phyloP scores from a whole-genome alignment of 2,329 filamentous ascomycete species.

The Seiridium unicorne region DNA sequence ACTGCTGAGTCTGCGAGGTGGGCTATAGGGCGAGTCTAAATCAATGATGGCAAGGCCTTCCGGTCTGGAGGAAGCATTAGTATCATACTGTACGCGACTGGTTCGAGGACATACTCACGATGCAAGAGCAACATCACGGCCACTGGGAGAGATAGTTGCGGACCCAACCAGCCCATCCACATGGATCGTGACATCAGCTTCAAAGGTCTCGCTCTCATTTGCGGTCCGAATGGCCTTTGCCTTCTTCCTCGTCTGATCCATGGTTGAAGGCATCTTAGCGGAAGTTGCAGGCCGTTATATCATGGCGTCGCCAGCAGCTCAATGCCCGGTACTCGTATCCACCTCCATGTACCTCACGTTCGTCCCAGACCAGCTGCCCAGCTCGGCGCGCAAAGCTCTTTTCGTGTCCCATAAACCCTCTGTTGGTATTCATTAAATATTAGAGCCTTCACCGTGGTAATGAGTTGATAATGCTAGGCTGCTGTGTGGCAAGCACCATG shows the following conservation, averaged over 20 bases:
- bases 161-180: constrained; percentile 82
- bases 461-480: background rate
- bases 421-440: constrained; percentile 1
- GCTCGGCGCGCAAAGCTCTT: background rate
- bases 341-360: background rate
- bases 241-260: constrained; percentile 52
- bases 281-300: background rate
- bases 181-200: constrained; percentile 78
- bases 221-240: constrained; percentile 63
- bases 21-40: constrained; percentile 83
- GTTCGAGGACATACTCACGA: constrained; percentile 57
- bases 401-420: background rate
- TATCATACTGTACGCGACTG: constrained; percentile 15
- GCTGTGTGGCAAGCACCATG: background rate
- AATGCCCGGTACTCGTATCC: background rate
- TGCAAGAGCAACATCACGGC: constrained; percentile 85
- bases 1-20: constrained; percentile 75
- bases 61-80: constrained; percentile 46
- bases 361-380: background rate
- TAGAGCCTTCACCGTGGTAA: background rate
- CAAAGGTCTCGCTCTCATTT: constrained; percentile 85
- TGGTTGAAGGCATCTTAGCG: constrained; percentile 43
- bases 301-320: background rate
- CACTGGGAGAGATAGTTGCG: constrained; percentile 88
- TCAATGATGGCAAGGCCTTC: constrained; percentile 91